Evolutionary conservation across 192 early-diverging fungal species (phyloP).

Genomic region (Coemansia sp.): DNA sequence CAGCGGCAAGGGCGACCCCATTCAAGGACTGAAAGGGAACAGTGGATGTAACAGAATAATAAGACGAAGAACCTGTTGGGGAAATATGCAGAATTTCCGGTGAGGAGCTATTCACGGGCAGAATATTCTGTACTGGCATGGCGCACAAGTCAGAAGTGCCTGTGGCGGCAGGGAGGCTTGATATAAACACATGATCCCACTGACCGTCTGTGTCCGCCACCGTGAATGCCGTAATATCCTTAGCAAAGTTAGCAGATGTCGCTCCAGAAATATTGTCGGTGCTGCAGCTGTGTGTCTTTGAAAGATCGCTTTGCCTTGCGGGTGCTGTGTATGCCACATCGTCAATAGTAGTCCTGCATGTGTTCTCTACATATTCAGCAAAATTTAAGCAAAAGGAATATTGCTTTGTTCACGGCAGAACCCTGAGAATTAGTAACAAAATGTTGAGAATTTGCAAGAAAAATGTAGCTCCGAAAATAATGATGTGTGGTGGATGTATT

Average conservation of each 20-base stretch:
- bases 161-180: conserved; percentile 54
- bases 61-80: not conserved
- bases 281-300: not conserved
- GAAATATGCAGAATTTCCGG: conserved; percentile 4
- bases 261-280: not conserved
- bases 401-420: not conserved
- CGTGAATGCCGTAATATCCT: conserved; percentile 19
- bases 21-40: conserved; percentile 20
- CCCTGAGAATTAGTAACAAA: not conserved
- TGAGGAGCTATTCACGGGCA: conserved; percentile 7
- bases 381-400: not conserved
- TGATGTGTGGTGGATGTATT: not conserved
- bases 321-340: too few species aligned
- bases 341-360: not conserved
- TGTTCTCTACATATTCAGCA: not conserved
- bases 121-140: conserved; percentile 34
- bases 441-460: not conserved
- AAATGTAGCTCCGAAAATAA: not conserved
- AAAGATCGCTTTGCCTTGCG: not conserved
- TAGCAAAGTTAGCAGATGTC: conserved; percentile 1
- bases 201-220: conserved; percentile 20
- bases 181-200: conserved; percentile 37
- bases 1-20: conserved; percentile 15
- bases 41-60: not conserved
- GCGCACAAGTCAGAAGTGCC: conserved; percentile 48